A percentile compares a stretch with the other conserved stretches of the same genome.
Conservation (phyloP, 495 filamentous ascomycete species). For the Trichoderma gamsii region DNA sequence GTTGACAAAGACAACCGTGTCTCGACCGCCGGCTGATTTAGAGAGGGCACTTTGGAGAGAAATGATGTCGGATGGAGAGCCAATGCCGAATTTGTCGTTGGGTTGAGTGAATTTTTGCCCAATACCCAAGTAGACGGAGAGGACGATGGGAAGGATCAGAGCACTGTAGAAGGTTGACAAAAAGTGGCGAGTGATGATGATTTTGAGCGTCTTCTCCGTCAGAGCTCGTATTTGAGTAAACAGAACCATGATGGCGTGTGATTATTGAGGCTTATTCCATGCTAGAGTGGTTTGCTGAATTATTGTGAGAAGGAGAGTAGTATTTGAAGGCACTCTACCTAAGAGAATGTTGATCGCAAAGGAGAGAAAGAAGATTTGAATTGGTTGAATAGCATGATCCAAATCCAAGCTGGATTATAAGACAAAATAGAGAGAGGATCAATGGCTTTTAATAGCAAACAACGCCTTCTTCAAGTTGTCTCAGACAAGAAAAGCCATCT, state of each 20-base stretch:
- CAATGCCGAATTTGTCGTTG: constrained; percentile 56
- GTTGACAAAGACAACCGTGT: constrained; percentile 55
- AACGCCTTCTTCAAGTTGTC: background rate
- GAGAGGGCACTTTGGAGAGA: constrained; percentile 47
- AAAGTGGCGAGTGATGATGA: constrained; percentile 52
- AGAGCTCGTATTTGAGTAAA: constrained; percentile 56
- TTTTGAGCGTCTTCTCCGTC: constrained; percentile 58
- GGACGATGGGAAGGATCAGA: constrained; percentile 57
- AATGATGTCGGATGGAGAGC: constrained; percentile 43
- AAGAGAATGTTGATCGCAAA: background rate
- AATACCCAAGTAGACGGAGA: constrained; percentile 53
- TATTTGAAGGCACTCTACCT: background rate
- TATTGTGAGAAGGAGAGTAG: background rate
- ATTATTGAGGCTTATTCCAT: background rate
- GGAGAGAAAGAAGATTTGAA: background rate
- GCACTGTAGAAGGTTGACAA: constrained; percentile 54
- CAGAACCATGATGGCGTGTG: background rate
- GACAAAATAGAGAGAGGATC: background rate
- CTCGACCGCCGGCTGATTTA: constrained; percentile 23
- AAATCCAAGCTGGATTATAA: background rate
- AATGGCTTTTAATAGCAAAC: background rate
- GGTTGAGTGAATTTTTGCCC: constrained; percentile 53
- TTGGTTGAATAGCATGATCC: background rate
- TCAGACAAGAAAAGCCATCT: background rate
- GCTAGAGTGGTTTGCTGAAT: background rate